These are phyloP conservation scores for Micractinium sp. DNA, from an alignment of 139 green algal species.

Conservation along the genomic window DNA sequence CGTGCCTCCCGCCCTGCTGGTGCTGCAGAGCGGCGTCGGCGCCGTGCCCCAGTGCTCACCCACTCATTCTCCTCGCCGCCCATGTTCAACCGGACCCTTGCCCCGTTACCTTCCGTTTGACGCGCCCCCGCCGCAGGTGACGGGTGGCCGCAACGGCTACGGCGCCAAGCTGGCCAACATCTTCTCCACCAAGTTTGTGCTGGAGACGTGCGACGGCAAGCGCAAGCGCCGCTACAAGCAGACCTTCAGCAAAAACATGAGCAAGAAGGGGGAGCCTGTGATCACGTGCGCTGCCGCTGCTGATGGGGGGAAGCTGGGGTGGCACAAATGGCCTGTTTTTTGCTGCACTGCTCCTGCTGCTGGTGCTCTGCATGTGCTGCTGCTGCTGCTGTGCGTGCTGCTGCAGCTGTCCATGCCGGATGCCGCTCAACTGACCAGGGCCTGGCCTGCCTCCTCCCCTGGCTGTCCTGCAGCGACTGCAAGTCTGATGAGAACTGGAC, in stretches of 20 bases:
- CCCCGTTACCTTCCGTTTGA: not conserved
- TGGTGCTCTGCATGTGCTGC: not conserved
- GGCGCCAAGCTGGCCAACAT: slow-evolving; percentile 99
- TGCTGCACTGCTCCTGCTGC: not conserved
- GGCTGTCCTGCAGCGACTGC: slow-evolving; percentile 52
- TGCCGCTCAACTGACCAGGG: too few relatives aligned
- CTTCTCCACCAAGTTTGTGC: slow-evolving; percentile 96
- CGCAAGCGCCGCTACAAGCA: slow-evolving; percentile 89
- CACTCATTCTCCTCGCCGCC: not conserved
- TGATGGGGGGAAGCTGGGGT: not conserved
- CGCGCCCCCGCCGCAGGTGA: slow-evolving; percentile 70
- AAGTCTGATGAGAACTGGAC: slow-evolving; percentile 97
- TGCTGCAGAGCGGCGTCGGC: too few relatives aligned
- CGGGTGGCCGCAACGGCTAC: slow-evolving; percentile 98
- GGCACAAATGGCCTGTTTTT: not conserved
- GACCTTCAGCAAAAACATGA: slow-evolving; percentile 87
- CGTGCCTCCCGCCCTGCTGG: too few relatives aligned
- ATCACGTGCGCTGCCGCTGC: slow-evolving; percentile 59
- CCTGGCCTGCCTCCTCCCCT: not conserved
- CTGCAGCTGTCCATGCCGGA: too few relatives aligned
- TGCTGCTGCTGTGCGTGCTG: not conserved
- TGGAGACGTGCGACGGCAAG: slow-evolving; percentile 96
- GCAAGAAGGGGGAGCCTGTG: slow-evolving; percentile 69
- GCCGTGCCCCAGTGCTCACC: not conserved
- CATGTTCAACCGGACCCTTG: not conserved